Conservation (phyloP, 441 rosid genomes). For the Mallotus japonicus region DNA sequence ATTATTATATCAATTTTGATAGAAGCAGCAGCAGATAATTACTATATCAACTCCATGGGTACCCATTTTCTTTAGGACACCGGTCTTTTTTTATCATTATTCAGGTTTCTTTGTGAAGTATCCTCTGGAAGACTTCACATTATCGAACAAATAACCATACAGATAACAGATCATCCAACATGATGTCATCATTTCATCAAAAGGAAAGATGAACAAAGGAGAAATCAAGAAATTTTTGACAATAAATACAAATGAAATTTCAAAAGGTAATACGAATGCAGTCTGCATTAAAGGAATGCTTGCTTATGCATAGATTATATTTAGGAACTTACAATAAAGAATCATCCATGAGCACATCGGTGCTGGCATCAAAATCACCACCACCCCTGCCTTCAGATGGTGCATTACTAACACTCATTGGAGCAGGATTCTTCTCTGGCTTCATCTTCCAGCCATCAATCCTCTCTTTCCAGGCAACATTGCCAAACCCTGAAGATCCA, state of each 20-base stretch:
- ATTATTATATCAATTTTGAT: not conserved
- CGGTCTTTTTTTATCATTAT: not conserved
- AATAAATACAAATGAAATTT: not conserved
- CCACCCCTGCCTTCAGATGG: conserved; percentile 40
- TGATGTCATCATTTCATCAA: not conserved
- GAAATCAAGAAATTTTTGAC: not conserved
- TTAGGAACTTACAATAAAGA: conserved; percentile 33
- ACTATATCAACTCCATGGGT: not conserved
- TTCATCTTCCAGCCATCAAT: conserved; percentile 44
- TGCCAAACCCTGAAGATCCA: conserved; percentile 31
- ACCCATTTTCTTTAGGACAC: not conserved
- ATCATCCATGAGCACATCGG: conserved; percentile 36
- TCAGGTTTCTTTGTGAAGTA: not conserved
- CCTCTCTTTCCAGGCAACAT: conserved; percentile 42
- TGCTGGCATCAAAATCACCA: conserved; percentile 34
- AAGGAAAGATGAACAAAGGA: not conserved
- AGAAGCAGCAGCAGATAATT: not conserved
- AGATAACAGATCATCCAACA: not conserved
- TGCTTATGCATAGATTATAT: not conserved
- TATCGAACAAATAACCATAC: not conserved
- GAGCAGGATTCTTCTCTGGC: conserved; percentile 35
- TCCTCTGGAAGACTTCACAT: not conserved
- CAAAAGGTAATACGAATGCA: not conserved
- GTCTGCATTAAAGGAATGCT: not conserved
- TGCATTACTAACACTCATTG: conserved; percentile 38